A percentile compares a stretch with the other conserved stretches of the same genome.
phyloP scores from a whole-genome alignment of 2,329 filamentous ascomycete genomes.

The Emergomyces pasteurianus region DNA sequence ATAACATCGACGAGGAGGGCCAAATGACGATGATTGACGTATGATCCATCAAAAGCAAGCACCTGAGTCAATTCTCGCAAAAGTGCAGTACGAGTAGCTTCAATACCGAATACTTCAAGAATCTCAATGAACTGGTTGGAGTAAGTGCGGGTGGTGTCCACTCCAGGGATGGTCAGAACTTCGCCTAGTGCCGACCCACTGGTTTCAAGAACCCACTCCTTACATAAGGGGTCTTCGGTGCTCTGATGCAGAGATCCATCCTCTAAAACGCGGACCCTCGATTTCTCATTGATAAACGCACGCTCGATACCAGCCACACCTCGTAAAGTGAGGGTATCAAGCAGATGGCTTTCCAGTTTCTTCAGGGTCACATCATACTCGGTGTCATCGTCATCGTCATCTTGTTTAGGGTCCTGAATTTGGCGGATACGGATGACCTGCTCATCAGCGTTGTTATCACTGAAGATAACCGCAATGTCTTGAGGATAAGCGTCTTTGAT shows the following conservation, averaged over 20 bases:
- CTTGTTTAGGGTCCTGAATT: constrained; percentile 56
- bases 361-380: constrained; percentile 91
- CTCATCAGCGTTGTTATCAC: constrained; percentile 93
- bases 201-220: constrained; percentile 94
- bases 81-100: constrained; percentile 77
- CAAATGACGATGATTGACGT: constrained; percentile 97
- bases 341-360: constrained; percentile 77
- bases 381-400: constrained; percentile 60
- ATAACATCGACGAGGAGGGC: constrained; percentile 93
- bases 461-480: constrained; percentile 87
- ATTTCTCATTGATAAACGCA: constrained; percentile 83
- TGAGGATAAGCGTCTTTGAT: constrained; percentile 81
- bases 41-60: constrained; percentile 95
- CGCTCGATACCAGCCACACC: constrained; percentile 81
- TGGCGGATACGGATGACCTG: constrained; percentile 89
- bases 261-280: constrained; percentile 51
- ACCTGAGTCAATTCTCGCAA: constrained; percentile 84
- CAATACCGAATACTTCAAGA: constrained; percentile 89
- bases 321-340: constrained; percentile 82
- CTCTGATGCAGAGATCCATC: constrained; percentile 63
- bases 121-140: constrained; percentile 95
- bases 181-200: constrained; percentile 76
- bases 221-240: constrained; percentile 63
- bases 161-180: constrained; percentile 75
- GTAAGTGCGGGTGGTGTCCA: constrained; percentile 74